phyloP scores from a whole-genome alignment of 345 rosid species.

The rapeseed (Brassica napus) region DNA sequence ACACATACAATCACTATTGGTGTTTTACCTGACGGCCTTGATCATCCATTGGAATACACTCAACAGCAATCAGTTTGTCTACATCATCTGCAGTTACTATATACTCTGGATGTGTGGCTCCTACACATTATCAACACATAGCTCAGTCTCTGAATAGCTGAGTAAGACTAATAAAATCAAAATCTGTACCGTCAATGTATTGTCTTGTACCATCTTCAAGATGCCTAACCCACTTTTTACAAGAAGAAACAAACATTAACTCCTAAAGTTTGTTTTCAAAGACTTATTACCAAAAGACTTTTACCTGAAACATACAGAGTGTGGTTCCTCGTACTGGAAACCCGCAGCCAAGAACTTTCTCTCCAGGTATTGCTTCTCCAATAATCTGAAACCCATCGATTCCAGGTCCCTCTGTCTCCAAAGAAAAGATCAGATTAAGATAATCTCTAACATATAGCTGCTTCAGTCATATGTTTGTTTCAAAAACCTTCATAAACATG shows the following conservation, averaged over 20 bases:
- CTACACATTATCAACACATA: constrained; percentile 41
- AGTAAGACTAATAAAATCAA: constrained; percentile 10
- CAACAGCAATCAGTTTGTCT: constrained; percentile 92
- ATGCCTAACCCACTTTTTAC: constrained; percentile 86
- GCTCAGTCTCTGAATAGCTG: not conserved
- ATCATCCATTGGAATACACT: constrained; percentile 99
- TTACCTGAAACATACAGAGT: constrained; percentile 97
- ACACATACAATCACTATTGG: not conserved
- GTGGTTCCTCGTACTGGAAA: constrained; percentile 87
- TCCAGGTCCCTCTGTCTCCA: constrained; percentile 72
- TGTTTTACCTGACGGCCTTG: constrained; percentile 80
- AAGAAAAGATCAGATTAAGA: constrained; percentile 38
- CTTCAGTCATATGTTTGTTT: not conserved
- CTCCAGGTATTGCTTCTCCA: constrained; percentile 92
- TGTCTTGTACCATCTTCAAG: constrained; percentile 94
- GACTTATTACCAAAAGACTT: not conserved
- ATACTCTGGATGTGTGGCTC: constrained; percentile 97
- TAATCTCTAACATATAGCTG: constrained; percentile 1
- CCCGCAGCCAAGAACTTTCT: constrained; percentile 90
- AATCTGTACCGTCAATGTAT: constrained; percentile 79
- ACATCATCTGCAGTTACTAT: constrained; percentile 98
- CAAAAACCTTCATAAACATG: constrained; percentile 36
- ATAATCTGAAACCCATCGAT: constrained; percentile 87
- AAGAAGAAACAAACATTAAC: constrained; percentile 23
- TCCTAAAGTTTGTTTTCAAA: not conserved